Evolutionary conservation across 2,329 filamentous ascomycete species (phyloP).

Genomic region (Trichoderma semiorbis): DNA sequence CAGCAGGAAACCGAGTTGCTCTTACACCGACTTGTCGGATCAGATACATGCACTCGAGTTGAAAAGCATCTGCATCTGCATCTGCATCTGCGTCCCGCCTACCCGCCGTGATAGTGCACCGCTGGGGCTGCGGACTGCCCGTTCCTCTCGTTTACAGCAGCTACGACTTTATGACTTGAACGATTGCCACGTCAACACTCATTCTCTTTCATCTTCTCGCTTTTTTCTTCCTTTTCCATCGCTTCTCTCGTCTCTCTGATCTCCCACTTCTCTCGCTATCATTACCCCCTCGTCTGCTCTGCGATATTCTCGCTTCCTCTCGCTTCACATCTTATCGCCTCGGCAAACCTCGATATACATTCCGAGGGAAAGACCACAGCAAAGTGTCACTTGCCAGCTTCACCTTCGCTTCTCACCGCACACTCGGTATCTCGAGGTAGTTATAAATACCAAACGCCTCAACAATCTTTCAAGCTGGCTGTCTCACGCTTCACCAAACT

Average conservation of each 20-base stretch:
- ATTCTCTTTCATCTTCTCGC: background rate
- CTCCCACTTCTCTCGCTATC: background rate
- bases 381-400: background rate
- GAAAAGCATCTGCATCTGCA: background rate
- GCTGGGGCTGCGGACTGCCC: constrained; percentile 2
- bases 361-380: background rate
- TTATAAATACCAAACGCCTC: background rate
- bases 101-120: background rate
- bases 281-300: background rate
- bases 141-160: background rate
- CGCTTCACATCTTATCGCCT: constrained; percentile 4
- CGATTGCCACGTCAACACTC: background rate
- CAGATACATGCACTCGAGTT: background rate
- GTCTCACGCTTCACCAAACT: background rate
- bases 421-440: background rate
- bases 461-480: constrained; percentile 4
- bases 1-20: background rate
- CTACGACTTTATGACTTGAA: constrained; percentile 15
- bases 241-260: background rate
- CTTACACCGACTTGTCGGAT: constrained; percentile 7
- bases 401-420: background rate
- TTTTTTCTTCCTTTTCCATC: background rate
- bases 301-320: background rate
- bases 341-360: background rate
- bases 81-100: constrained; percentile 12